Evolutionary conservation across 495 filamentous ascomycete genomes (phyloP), one percentile per base, ranked within the genome.

Genomic region (Penicillium simplicissimum): DNA sequence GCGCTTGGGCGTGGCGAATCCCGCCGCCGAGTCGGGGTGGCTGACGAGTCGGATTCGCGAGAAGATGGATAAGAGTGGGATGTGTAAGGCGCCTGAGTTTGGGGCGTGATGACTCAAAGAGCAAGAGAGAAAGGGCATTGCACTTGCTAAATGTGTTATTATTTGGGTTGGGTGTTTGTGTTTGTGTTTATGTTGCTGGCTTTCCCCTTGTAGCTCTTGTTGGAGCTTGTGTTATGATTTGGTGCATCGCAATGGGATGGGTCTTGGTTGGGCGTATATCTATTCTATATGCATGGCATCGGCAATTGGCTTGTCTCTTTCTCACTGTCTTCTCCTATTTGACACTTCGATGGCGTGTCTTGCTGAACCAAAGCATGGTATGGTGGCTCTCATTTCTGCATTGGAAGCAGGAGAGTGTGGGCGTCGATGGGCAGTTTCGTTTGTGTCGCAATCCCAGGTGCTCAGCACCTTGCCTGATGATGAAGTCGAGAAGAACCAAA

Each of bases 21-120:
- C 67, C 14, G 65, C 67, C 3, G 60, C 69, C 5, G 57, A 61
- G n/a, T 79, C 77, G 5, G 78, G 77, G 0, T 81, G 77, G 76
- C 36, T 74, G 9, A 63, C 71, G 13, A 62, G 52, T 8, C 69
- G 71, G 17, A 73, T 81, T 42, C 71, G 74, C 17, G 52, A 59
- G 10, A 70, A 75, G 70, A 66, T 76, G 52, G 61, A 71, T 36
- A 55, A 65, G 13, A 74, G 66, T 25, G 76, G 77, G 17, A 21
- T 61, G 15, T 81, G 78, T 53, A 55, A 61, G 52, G 58, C 43
- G 21, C 69, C 73, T 13, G 70, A 79, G 15, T 77, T 70, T 65
- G 76, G 75, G 14, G 43, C 59, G 57, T 28, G 59, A 31, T 56
- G 55, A 31, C n/a, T n/a, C n/a, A 60, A n/a, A 51, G 23, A n/a